These are phyloP conservation scores for Saussurea involucrata DNA, from an alignment of 129 eudicot species.

Conservation along the genomic window DNA sequence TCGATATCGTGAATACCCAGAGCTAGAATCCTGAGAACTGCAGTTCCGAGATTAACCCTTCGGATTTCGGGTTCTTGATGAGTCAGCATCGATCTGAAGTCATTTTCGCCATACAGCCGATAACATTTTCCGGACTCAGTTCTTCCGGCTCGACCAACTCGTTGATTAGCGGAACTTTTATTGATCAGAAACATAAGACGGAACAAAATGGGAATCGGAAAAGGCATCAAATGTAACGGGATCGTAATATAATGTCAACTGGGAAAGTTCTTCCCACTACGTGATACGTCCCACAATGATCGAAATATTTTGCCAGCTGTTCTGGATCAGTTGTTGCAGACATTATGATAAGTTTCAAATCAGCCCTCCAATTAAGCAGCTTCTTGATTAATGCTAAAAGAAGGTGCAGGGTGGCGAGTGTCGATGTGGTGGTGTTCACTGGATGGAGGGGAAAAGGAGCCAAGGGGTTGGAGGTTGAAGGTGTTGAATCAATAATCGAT, in stretches of 20 bases:
- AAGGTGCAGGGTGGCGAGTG: no score
- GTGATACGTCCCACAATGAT: slow-evolving; percentile 54
- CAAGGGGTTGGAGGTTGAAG: no score
- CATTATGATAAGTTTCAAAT: slow-evolving; percentile 82
- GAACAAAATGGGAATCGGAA: slow-evolving; percentile 23
- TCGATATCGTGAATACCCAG: slow-evolving; percentile 55
- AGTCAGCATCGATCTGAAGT: slow-evolving; percentile 50
- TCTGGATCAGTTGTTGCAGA: slow-evolving; percentile 91
- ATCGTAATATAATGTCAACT: slow-evolving; percentile 68
- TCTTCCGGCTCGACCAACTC: slow-evolving; percentile 97
- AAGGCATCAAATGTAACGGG: slow-evolving; percentile 36
- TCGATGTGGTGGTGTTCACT: no score
- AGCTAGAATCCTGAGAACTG: slow-evolving; percentile 75
- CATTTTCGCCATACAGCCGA: slow-evolving; percentile 60
- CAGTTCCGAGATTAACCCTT: slow-evolving; percentile 90
- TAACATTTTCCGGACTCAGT: slow-evolving; percentile 88
- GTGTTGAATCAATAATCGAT: no score
- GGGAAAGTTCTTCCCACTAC: slow-evolving; percentile 86
- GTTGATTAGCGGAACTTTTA: slow-evolving; percentile 90
- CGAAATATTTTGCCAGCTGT: slow-evolving; percentile 72
- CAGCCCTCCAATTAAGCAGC: slow-evolving; percentile 52
- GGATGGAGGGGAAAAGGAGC: no score
- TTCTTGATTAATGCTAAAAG: slow-evolving; percentile 75
- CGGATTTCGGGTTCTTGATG: slow-evolving; percentile 93
- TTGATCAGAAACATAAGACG: slow-evolving; percentile 65